phyloP scores from a whole-genome alignment of 257 asterid genomes.

The Dorcoceras hygrometricum region DNA sequence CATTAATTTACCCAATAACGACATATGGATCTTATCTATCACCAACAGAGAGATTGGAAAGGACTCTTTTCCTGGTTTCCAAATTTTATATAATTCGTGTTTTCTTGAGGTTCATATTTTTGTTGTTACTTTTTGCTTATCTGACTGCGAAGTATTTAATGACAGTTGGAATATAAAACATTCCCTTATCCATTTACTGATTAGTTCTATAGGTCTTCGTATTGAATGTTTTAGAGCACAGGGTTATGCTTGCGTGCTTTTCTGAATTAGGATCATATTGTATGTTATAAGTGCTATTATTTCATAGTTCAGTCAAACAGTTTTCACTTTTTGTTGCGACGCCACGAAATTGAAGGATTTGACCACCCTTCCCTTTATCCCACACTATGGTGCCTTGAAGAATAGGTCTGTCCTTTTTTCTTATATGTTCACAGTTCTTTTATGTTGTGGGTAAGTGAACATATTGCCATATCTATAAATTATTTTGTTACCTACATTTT shows the following conservation, averaged over 20 bases:
- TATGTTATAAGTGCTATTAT: background rate
- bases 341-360: background rate
- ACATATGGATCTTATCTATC: background rate
- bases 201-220: background rate
- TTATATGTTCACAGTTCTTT: background rate
- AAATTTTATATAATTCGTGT: background rate
- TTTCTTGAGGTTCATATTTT: background rate
- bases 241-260: background rate
- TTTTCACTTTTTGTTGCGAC: background rate
- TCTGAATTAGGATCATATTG: background rate
- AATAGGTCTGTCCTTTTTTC: background rate
- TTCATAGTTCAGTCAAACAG: background rate
- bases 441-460: background rate
- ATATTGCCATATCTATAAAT: background rate
- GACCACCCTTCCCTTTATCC: background rate
- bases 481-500: background rate
- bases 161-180: background rate
- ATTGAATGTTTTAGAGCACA: background rate
- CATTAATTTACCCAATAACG: background rate
- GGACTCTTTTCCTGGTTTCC: background rate
- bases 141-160: background rate
- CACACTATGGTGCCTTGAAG: background rate
- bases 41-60: background rate
- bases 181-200: background rate
- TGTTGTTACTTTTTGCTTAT: background rate